Evolutionary conservation across 2,329 filamentous ascomycete genomes (phyloP).

Genomic region (Pyrenochaeta sp.): DNA sequence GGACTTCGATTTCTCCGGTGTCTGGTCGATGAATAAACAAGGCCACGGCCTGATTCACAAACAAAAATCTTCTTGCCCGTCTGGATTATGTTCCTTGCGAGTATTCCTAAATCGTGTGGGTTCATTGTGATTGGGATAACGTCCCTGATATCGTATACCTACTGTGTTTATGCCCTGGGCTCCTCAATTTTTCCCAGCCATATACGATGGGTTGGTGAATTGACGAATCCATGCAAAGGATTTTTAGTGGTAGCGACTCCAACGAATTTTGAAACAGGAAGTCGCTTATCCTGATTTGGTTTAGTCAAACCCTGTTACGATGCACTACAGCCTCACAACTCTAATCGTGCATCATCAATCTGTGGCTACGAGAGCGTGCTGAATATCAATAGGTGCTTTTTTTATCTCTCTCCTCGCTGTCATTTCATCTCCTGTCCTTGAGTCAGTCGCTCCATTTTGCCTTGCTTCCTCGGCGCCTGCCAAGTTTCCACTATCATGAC

Average conservation of each 20-base stretch:
- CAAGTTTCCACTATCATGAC: conserved; percentile 43
- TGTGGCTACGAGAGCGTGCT: not conserved
- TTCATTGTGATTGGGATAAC: not conserved
- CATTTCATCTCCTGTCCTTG: not conserved
- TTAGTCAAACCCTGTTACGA: not conserved
- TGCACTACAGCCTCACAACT: not conserved
- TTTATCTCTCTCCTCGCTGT: not conserved
- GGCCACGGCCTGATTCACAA: conserved; percentile 46
- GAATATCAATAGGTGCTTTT: no score
- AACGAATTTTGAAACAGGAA: not conserved
- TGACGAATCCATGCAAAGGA: not conserved
- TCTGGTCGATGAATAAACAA: conserved; percentile 48
- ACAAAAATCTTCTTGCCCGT: not conserved
- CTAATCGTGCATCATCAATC: not conserved
- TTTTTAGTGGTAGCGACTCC: not conserved
- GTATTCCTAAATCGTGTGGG: not conserved
- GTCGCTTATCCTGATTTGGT: not conserved
- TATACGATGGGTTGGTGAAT: no score
- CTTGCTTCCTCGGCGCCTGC: conserved; percentile 24
- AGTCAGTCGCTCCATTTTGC: conserved; percentile 14
- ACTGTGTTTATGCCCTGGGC: no score
- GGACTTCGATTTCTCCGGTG: conserved; percentile 49
- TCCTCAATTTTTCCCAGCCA: no score
- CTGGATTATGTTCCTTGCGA: not conserved
- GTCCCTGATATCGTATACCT: no score